phyloP scores from a whole-genome alignment of 2,329 filamentous ascomycete species.

The Samsoniella hepiali region DNA sequence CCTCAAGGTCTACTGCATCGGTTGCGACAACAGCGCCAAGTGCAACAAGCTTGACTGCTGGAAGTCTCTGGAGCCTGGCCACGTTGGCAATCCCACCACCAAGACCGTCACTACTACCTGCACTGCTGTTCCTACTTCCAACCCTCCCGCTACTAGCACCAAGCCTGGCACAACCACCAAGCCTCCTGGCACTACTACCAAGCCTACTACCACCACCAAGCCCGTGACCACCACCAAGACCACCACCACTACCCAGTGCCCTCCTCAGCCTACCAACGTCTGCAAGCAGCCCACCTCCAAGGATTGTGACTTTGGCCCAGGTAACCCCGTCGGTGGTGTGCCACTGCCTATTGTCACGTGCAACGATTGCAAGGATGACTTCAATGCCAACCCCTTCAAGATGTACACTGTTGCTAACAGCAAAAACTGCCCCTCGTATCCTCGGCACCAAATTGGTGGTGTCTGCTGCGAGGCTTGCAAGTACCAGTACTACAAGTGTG shows the following conservation, averaged over 20 bases:
- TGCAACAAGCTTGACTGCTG: constrained; percentile 45
- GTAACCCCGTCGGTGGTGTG: constrained; percentile 53
- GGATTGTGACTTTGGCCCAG: constrained; percentile 64
- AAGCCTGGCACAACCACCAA: constrained; percentile 19
- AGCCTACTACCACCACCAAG: constrained; percentile 30
- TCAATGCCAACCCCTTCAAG: constrained; percentile 46
- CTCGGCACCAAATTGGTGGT: constrained; percentile 32
- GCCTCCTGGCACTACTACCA: constrained; percentile 24
- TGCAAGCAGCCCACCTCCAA: constrained; percentile 53
- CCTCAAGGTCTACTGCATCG: constrained; percentile 44
- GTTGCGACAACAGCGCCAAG: constrained; percentile 32
- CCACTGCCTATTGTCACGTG: constrained; percentile 51
- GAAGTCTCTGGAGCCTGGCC: constrained; percentile 39
- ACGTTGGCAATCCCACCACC: constrained; percentile 33
- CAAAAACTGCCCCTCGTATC: constrained; percentile 43
- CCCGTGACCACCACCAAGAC: constrained; percentile 28
- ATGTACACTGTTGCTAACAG: constrained; percentile 46
- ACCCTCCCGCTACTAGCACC: constrained; percentile 24
- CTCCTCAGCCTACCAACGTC: constrained; percentile 49
- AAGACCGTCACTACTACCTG: constrained; percentile 34
- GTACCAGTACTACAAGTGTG: constrained; percentile 49
- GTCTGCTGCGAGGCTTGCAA: constrained; percentile 53
- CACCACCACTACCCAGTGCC: constrained; percentile 32
- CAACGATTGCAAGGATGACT: constrained; percentile 48
- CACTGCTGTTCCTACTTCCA: constrained; percentile 29